Conservation (phyloP, 2,329 filamentous ascomycete genomes). For the Akanthomyces dipterigenus region DNA sequence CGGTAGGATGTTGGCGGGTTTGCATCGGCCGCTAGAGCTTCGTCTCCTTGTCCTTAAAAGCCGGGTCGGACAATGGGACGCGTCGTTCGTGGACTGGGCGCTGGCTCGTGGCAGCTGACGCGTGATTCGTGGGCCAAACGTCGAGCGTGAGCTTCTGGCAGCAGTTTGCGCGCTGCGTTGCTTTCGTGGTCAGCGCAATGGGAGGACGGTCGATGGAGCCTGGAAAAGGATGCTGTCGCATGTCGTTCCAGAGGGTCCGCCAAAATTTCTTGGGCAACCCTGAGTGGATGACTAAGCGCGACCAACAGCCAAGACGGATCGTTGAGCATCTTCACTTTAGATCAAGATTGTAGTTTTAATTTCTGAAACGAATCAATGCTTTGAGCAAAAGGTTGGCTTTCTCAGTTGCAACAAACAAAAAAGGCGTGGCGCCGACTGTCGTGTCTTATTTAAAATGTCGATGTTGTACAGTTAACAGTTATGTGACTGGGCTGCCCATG, state of each 20-base stretch:
- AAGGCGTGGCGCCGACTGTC: not conserved
- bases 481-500: not conserved
- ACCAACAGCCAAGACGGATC: not conserved
- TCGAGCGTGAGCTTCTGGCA: not conserved
- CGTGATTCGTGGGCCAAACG: not conserved
- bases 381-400: no score
- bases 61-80: no score
- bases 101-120: not conserved
- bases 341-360: not conserved
- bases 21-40: not conserved
- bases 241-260: not conserved
- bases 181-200: not conserved
- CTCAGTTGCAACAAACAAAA: not conserved
- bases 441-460: not conserved
- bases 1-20: no score
- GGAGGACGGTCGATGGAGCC: no score
- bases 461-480: not conserved
- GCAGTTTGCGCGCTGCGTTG: not conserved
- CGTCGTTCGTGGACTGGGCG: no score
- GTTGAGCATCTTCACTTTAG: not conserved
- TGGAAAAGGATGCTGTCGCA: slow-evolving; percentile 5
- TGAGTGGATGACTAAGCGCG: slow-evolving; percentile 2
- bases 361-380: not conserved
- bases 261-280: slow-evolving; percentile 5
- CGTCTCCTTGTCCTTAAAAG: not conserved